Conservation (phyloP, 1,284 basidiomycete species). For the Cutaneotrichosporon cavernicola region DNA sequence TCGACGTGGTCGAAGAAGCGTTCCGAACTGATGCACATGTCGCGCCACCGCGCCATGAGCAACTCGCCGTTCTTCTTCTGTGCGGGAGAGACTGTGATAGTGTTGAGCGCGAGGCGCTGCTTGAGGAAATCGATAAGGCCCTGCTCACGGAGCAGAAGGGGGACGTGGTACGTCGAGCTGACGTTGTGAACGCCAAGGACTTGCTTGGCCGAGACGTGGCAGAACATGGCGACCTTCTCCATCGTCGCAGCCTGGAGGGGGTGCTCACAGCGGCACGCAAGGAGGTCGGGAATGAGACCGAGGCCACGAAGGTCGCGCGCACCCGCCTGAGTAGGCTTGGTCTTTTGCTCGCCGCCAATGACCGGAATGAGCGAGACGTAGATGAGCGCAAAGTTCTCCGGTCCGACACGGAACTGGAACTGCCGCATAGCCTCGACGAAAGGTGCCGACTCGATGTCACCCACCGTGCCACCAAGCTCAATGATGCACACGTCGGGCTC, state of each 20-base stretch:
- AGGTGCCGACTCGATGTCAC: slow-evolving; percentile 93
- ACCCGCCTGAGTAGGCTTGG: slow-evolving; percentile 97
- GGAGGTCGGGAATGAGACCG: slow-evolving; percentile 89
- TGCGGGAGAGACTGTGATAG: slow-evolving; percentile 60
- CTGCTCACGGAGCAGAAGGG: slow-evolving; percentile 86
- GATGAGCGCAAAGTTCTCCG: slow-evolving; percentile 95
- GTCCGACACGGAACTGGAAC: slow-evolving; percentile 97
- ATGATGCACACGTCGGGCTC: slow-evolving; percentile 96
- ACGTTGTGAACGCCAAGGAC: slow-evolving; percentile 97
- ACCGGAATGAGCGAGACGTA: slow-evolving; percentile 98
- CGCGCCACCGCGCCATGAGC: slow-evolving; percentile 74
- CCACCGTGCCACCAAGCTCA: slow-evolving; percentile 95
- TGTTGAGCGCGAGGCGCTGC: slow-evolving; percentile 72
- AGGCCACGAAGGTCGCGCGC: slow-evolving; percentile 91
- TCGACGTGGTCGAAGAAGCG: slow-evolving; percentile 86
- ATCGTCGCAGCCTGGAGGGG: slow-evolving; percentile 80
- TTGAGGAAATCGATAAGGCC: slow-evolving; percentile 83
- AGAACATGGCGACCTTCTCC: slow-evolving; percentile 99
- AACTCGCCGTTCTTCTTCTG: slow-evolving; percentile 65
- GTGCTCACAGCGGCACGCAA: slow-evolving; percentile 76
- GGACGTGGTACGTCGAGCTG: slow-evolving; percentile 95
- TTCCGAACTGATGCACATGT: slow-evolving; percentile 82
- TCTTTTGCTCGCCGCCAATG: slow-evolving; percentile 98
- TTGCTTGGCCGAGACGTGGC: slow-evolving; percentile 89
- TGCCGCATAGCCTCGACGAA: slow-evolving; percentile 99